A percentile compares a stretch with the other conserved stretches of the same genome.
Conservation (phyloP, 495 filamentous ascomycete genomes). For the Xylaria castorea region DNA sequence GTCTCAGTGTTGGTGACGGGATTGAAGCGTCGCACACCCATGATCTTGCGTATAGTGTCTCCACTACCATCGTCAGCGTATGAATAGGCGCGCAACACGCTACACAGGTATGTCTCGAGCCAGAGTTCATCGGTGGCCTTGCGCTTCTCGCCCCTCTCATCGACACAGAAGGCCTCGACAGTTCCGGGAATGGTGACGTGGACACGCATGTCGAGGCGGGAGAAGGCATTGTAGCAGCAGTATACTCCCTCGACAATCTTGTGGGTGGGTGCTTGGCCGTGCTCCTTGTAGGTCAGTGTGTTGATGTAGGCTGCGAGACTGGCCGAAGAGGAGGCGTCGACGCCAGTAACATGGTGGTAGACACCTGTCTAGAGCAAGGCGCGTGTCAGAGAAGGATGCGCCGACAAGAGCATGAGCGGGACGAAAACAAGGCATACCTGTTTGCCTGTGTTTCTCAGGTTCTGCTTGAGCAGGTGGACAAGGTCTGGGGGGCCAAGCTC, state of each 20-base stretch:
- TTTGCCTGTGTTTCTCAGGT: slow-evolving; percentile 66
- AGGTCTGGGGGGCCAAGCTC: slow-evolving; percentile 96
- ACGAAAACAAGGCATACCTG: slow-evolving; percentile 56
- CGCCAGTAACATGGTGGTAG: slow-evolving; percentile 97
- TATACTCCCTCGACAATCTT: slow-evolving; percentile 94
- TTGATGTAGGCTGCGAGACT: slow-evolving; percentile 98
- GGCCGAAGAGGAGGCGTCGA: slow-evolving; percentile 96
- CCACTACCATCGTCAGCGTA: slow-evolving; percentile 95
- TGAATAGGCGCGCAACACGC: slow-evolving; percentile 88
- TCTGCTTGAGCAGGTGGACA: slow-evolving; percentile 92
- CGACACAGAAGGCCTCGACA: slow-evolving; percentile 94
- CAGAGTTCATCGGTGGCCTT: slow-evolving; percentile 91
- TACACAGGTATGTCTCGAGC: slow-evolving; percentile 97
- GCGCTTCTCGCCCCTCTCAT: slow-evolving; percentile 92
- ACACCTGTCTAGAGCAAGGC: slow-evolving; percentile 70
- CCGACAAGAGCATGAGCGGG: background rate
- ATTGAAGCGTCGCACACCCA: slow-evolving; percentile 94
- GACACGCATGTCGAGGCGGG: slow-evolving; percentile 96
- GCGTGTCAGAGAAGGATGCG: slow-evolving; percentile 26
- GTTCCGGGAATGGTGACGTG: slow-evolving; percentile 95
- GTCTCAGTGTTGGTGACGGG: slow-evolving; percentile 96
- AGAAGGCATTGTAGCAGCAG: slow-evolving; percentile 99
- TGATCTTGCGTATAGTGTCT: slow-evolving; percentile 89
- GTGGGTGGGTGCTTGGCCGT: slow-evolving; percentile 75
- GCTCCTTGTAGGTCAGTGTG: slow-evolving; percentile 87